These are phyloP conservation scores for Pulveroboletus sp. DNA, from an alignment of 768 basidiomycete species.

Conservation along the genomic window DNA sequence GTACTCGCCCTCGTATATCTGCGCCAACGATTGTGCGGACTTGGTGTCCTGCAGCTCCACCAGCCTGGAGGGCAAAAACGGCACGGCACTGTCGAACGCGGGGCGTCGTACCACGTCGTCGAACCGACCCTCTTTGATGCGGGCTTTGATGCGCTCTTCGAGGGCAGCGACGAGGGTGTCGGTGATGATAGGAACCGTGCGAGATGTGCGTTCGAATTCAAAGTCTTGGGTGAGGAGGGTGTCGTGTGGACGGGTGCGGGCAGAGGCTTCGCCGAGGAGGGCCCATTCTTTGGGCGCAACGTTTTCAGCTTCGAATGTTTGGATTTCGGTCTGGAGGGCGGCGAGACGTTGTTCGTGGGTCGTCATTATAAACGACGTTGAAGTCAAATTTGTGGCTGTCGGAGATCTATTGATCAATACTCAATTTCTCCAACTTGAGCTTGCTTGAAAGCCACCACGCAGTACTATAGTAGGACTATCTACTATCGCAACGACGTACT, in stretches of 20 bases:
- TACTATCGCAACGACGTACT: no score
- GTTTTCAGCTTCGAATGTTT: slow-evolving; percentile 81
- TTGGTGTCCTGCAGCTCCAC: slow-evolving; percentile 90
- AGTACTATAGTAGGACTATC: no score
- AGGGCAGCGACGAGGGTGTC: slow-evolving; percentile 79
- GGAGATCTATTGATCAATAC: no score
- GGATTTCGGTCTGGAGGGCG: slow-evolving; percentile 74
- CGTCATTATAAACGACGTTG: no score
- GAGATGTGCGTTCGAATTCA: slow-evolving; percentile 89
- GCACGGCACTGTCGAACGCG: slow-evolving; percentile 72
- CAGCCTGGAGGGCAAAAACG: slow-evolving; percentile 87
- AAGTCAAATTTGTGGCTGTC: no score
- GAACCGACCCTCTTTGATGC: slow-evolving; percentile 82
- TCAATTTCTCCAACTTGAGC: no score
- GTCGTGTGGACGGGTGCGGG: slow-evolving; percentile 83
- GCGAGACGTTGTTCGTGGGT: slow-evolving; percentile 74
- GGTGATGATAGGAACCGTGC: slow-evolving; percentile 84
- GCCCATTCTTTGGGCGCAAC: slow-evolving; percentile 90
- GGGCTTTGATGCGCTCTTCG: slow-evolving; percentile 87
- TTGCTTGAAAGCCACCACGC: no score
- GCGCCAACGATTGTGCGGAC: slow-evolving; percentile 84
- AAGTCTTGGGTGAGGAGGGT: slow-evolving; percentile 91
- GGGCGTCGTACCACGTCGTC: slow-evolving; percentile 90
- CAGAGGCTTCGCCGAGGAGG: slow-evolving; percentile 85
- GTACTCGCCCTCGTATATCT: slow-evolving; percentile 96